These are phyloP conservation scores for Parastagonospora avenae DNA, from an alignment of 2,329 filamentous ascomycete genomes.

Conservation along the genomic window DNA sequence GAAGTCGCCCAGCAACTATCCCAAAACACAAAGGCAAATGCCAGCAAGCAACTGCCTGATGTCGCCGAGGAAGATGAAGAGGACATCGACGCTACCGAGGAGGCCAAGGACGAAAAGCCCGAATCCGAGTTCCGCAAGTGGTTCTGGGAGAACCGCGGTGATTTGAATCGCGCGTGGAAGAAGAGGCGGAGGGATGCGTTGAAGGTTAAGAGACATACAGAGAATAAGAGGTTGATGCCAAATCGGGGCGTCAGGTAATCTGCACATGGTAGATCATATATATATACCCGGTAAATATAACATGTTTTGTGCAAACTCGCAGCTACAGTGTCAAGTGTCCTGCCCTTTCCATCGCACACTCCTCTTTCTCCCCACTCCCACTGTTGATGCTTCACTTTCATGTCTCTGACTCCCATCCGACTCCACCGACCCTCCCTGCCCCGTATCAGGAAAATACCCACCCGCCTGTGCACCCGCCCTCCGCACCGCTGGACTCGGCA, in stretches of 20 bases:
- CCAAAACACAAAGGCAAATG: slow-evolving; percentile 39
- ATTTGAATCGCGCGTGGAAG: slow-evolving; percentile 57
- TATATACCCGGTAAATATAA: neutral
- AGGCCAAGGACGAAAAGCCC: slow-evolving; percentile 37
- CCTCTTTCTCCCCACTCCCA: neutral
- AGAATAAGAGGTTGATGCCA: slow-evolving; percentile 58
- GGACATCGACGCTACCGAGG: slow-evolving; percentile 11
- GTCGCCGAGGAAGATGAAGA: slow-evolving; percentile 36
- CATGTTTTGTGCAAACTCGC: neutral
- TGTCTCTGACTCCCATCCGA: neutral
- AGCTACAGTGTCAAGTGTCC: slow-evolving; percentile 27
- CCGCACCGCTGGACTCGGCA: neutral
- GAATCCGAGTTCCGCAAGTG: slow-evolving; percentile 66
- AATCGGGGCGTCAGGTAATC: slow-evolving; percentile 10
- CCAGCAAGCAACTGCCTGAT: slow-evolving; percentile 21
- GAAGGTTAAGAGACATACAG: slow-evolving; percentile 64
- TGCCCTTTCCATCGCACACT: slow-evolving; percentile 11
- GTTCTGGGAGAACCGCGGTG: slow-evolving; percentile 61
- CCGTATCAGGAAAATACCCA: neutral
- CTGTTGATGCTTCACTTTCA: slow-evolving; percentile 4
- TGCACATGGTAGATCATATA: neutral
- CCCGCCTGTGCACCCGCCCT: neutral
- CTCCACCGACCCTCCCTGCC: neutral
- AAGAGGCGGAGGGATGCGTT: slow-evolving; percentile 63
- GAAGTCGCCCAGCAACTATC: slow-evolving; percentile 32